A percentile compares a stretch with the other conserved stretches of the same genome.
phyloP scores from a whole-genome alignment of 495 filamentous ascomycete species.

The Aspergillus mulundensis region DNA sequence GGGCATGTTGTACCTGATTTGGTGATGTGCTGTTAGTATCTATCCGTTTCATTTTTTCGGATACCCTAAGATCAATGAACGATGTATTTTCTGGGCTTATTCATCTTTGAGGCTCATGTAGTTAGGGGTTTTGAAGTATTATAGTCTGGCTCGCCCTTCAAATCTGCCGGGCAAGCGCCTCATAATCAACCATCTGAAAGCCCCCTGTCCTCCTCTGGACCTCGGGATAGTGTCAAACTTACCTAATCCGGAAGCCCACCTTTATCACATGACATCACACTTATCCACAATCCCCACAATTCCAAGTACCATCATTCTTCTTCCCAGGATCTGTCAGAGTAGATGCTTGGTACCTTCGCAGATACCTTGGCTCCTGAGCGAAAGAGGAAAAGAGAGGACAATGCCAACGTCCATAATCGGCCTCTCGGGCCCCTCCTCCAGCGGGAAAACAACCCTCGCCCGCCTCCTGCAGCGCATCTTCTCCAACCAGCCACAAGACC shows the following conservation, averaged over 20 bases:
- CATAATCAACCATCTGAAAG: too few relatives aligned
- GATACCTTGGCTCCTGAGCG: too few relatives aligned
- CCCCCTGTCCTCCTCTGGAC: neutral
- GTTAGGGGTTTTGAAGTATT: too few relatives aligned
- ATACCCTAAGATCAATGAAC: neutral
- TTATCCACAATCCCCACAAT: neutral
- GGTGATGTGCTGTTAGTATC: neutral
- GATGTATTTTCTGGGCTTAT: neutral
- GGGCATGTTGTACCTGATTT: neutral
- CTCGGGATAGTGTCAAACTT: neutral
- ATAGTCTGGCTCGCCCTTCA: too few relatives aligned
- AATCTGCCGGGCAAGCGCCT: too few relatives aligned
- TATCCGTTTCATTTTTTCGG: neutral
- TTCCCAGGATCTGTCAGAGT: too few relatives aligned
- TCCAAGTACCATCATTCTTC: neutral
- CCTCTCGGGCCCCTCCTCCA: conserved; percentile 71
- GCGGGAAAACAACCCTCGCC: conserved; percentile 77
- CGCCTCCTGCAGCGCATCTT: conserved; percentile 71
- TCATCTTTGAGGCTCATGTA: neutral
- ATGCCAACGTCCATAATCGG: conserved; percentile 46
- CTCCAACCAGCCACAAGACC: conserved; percentile 12
- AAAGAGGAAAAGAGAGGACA: conserved; percentile 10
- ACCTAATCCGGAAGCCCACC: conserved; percentile 2
- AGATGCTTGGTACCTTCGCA: too few relatives aligned
- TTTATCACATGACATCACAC: neutral